Base-by-base conservation (phyloP, 1,139 yeast genomes). In the Yamadazyma kanchanaburiensis region DNA sequence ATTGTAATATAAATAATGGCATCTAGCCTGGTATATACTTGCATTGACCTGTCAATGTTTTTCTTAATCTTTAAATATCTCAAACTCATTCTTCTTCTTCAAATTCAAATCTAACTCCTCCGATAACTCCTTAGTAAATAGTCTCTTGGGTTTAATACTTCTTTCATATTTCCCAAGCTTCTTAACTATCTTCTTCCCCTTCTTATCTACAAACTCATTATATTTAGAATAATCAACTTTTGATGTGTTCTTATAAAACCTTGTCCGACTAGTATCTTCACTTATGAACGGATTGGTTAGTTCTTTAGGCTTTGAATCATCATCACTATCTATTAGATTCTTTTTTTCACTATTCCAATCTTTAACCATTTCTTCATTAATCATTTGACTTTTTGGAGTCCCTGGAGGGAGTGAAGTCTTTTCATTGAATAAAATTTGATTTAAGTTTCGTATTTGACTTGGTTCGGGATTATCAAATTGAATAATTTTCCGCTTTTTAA, bases 111-210 rank as follows among this genome's bases (percentile, higher is more conserved):
- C 19, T 11, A 29, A 10, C 17, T 34, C 30, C n/a, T n/a, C n/a
- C n/a, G n/a, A n/a, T n/a, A 10, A 18, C 20, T 18, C 20, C 13
- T 27, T 27, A n/a, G 29, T 26, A 22, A 39, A 38, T n/a, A 60
- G 43, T 31, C 44, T 45, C 35, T 48, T 54, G 1, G 66, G 66
- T 38, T 52, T 53, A n/a, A 55, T 45, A 12, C 26, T 39, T 26
- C 42, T 42, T 30, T 54, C 55, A 2, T 30, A 28, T 12, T 43
- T 40, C 12, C 48, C 37, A 16, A 60, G 40, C 15, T 45, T 45
- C 30, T 45, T 46, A 8, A 50, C 43, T 6, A 40, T 36, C 21
- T 47, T 45, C 24, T 53, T 49, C 4, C 64, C 65, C 24, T 18
- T 22, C 30, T 50, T 52, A 38, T 57, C 54, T 16, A 51, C 27